These are phyloP conservation scores for Tuber brumale DNA, from an alignment of 495 filamentous ascomycete genomes.

Conservation along the genomic window DNA sequence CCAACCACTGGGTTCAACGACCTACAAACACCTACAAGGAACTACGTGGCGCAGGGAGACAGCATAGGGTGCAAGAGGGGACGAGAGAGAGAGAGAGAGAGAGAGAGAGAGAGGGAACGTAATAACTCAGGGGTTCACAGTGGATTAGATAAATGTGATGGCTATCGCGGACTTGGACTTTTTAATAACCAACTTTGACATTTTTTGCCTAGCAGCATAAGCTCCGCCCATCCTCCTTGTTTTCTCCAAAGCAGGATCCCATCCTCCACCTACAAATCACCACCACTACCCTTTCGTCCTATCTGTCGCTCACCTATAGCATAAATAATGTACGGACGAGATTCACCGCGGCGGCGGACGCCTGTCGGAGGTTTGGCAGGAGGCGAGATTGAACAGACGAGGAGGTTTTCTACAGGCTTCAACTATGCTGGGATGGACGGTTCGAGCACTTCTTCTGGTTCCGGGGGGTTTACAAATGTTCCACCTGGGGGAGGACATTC, in stretches of 20 bases:
- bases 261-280: slow-evolving; percentile 15
- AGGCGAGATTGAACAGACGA: slow-evolving; percentile 26
- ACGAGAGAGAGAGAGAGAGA: slow-evolving; percentile 3
- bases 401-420: slow-evolving; percentile 34
- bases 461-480: slow-evolving; percentile 35
- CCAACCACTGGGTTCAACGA: slow-evolving; percentile 17
- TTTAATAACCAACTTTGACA: slow-evolving; percentile 36
- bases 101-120: slow-evolving; percentile 2
- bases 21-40: slow-evolving; percentile 2
- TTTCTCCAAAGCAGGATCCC: neutral
- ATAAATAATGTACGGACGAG: slow-evolving; percentile 33
- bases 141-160: slow-evolving; percentile 40
- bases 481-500: slow-evolving; percentile 25
- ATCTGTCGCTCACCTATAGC: slow-evolving; percentile 25
- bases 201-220: slow-evolving; percentile 37
- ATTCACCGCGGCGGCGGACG: slow-evolving; percentile 28
- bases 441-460: slow-evolving; percentile 30
- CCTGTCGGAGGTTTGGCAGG: slow-evolving; percentile 28
- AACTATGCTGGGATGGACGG: slow-evolving; percentile 37
- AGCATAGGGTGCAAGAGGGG: neutral
- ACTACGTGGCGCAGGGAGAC: slow-evolving; percentile 5
- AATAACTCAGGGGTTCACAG: slow-evolving; percentile 22
- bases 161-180: slow-evolving; percentile 35
- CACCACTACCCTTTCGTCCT: slow-evolving; percentile 28
- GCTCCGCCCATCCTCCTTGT: neutral